These are phyloP conservation scores for Jacaranda mimosifolia DNA, from an alignment of 257 asterid species.

Conservation along the genomic window DNA sequence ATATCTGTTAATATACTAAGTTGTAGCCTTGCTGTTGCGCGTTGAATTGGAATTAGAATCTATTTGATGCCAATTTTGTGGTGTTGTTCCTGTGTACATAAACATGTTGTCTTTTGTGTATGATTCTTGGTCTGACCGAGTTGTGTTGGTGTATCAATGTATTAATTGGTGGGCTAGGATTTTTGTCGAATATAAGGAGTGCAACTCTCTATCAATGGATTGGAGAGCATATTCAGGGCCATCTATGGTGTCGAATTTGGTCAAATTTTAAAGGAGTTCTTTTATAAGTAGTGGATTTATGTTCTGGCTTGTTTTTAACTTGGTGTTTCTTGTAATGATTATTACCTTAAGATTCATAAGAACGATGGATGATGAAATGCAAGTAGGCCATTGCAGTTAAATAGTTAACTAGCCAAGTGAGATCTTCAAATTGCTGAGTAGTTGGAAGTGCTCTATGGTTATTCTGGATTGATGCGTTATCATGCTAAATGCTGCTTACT, in stretches of 20 bases:
- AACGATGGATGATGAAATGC: background rate
- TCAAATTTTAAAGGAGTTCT: background rate
- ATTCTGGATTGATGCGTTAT: background rate
- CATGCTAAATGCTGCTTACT: too few species aligned
- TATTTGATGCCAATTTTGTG: background rate
- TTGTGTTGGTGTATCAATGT: background rate
- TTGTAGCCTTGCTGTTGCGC: slow-evolving; percentile 5
- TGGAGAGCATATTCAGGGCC: background rate
- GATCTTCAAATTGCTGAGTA: background rate
- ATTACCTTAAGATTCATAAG: background rate
- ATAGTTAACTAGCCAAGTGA: background rate
- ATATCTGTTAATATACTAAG: background rate
- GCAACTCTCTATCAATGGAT: background rate
- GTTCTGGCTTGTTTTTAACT: background rate
- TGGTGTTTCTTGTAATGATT: slow-evolving; percentile 12
- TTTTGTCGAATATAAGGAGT: slow-evolving; percentile 7
- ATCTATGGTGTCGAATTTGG: background rate
- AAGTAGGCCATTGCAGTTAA: background rate
- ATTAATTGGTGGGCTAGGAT: slow-evolving; percentile 5
- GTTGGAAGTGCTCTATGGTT: background rate
- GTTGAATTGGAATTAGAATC: background rate
- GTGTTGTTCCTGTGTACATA: background rate
- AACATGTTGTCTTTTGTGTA: background rate
- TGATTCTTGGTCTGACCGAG: background rate
- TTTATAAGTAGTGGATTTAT: background rate